Base-by-base conservation (phyloP, 2,329 filamentous ascomycete species). In the Trichophyton mentagrophytes region DNA sequence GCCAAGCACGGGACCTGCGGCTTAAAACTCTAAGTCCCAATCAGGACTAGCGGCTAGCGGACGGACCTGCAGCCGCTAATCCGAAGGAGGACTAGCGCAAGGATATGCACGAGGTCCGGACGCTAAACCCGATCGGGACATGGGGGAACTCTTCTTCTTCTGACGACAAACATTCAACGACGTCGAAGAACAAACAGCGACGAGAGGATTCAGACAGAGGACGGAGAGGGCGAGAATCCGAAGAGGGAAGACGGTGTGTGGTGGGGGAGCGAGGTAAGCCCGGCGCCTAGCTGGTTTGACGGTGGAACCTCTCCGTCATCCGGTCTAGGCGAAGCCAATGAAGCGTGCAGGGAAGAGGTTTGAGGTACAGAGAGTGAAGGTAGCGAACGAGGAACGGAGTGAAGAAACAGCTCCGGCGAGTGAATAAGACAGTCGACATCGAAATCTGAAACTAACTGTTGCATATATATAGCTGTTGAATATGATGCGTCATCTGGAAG, bases 21-120 rank as follows among this genome's bases (percentile, higher is more conserved):
- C 62, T 63, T 61, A 63, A 66, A 65, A 67, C 65, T 67, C 65
- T 67, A 68, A 66, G 67, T 42, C 11, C 53, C 8, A 30, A 40
- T 53, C n/a, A 3, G 30, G 64, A 63, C 64, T 64, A 65, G 65
- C 65, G 66, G 65, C 73, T 65, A 66, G 72, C 71, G 70, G 71
- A 64, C 65, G 65, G 65, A 69, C 65, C 58, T 25, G 53, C 40
- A 11, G 0, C 2, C 60, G 55, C 67, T 66, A 67, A 64, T 17
- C 66, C 61, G 0, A 0, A 64, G 51, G 0, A 0, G 64, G 68
- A 17, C 40, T 74, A 72, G 71, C 8, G 40, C 8, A 20, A 0
- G 59, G 55, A 13, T 58, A 58, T 58, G 56, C 56, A 58, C 40
- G 40, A 36, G 30, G 40, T 3, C 36, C 11, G 36, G 36, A 25